Evolutionary conservation across 257 asterid genomes (phyloP), one percentile per base, ranked within the genome.

Genomic region (Nemophila menziesii): DNA sequence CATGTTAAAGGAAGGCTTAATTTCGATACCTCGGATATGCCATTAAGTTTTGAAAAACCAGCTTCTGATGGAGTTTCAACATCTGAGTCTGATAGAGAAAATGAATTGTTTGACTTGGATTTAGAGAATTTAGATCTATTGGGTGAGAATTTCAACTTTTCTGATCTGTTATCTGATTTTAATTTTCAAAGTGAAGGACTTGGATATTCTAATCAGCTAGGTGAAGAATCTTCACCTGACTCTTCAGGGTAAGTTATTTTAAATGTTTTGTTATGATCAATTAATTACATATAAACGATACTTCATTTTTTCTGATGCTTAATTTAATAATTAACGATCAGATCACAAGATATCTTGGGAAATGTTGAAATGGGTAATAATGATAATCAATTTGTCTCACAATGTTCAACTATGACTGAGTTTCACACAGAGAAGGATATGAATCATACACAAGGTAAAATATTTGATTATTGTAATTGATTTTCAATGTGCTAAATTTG

Each of bases 1-100:
- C 85, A 81, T 49, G 92, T 79, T 23, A 81, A 81, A 55, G 86
- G 94, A 48, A 79, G 85, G 80, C 69, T 90, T 41, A 82, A 90
- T 62, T 85, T 90, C 60, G 93, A 75, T 44, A 52, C 77, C 49
- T 60, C 73, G 20, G 86, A 85, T 27, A 57, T 57, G 58, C 80
- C 78, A 15, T 37, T 54, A 43, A 59, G 64, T 41, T 46, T 74
- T 18, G 84, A 75, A 61, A 58, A 62, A 55, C 75, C 57, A 41
- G 50, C 60, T 8, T 52, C 69, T 15, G 82, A 72, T 49, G 69
- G 67, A 48, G 63, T 52, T 44, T 65, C 79, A 3, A 61, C 78
- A 23, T 73, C 95, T 46, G 93, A 73, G 51, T 78, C 89, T 46
- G 86, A 71, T 51, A 57, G 51, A 54, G 93, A 73, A 24, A 69